phyloP scores from a whole-genome alignment of 768 basidiomycete genomes.

The Daedaleopsis nitida region DNA sequence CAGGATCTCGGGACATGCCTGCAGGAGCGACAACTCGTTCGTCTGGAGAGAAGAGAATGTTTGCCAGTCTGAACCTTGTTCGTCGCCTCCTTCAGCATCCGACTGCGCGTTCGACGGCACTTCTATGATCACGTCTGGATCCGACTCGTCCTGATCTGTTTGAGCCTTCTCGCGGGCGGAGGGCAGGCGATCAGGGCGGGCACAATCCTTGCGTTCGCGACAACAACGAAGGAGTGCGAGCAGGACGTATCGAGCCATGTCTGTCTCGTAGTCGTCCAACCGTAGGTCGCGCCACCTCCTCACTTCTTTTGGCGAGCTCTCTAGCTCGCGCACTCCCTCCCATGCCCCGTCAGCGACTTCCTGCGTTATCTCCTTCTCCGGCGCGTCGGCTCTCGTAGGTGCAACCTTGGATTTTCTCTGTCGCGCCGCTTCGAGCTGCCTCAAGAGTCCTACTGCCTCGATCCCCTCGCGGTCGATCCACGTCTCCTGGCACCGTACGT shows the following conservation, averaged over 20 bases:
- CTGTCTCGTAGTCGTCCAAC: conserved; percentile 32
- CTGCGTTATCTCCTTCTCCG: conserved; percentile 34
- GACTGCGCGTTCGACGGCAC: background rate
- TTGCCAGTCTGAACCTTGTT: conserved; percentile 39
- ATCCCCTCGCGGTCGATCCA: conserved; percentile 41
- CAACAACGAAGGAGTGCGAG: conserved; percentile 25
- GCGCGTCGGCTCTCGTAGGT: conserved; percentile 11
- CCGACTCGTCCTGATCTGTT: background rate
- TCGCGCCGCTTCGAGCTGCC: conserved; percentile 24
- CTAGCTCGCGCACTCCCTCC: conserved; percentile 39
- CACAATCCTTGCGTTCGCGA: conserved; percentile 7
- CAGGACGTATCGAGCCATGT: conserved; percentile 33
- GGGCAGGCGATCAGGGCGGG: background rate
- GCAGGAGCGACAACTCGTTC: conserved; percentile 53
- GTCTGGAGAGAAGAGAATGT: conserved; percentile 57
- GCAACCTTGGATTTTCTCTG: conserved; percentile 25
- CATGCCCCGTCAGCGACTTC: conserved; percentile 48
- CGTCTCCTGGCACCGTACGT: conserved; percentile 43
- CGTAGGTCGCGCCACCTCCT: conserved; percentile 24
- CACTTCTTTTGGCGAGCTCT: conserved; percentile 26
- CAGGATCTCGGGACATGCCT: conserved; percentile 51
- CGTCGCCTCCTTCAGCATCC: conserved; percentile 2
- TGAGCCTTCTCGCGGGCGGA: background rate
- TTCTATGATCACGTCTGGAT: background rate
- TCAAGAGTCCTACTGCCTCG: conserved; percentile 20